Base-by-base conservation (phyloP, 495 filamentous ascomycete genomes). In the Rhizodiscina lignyota region DNA sequence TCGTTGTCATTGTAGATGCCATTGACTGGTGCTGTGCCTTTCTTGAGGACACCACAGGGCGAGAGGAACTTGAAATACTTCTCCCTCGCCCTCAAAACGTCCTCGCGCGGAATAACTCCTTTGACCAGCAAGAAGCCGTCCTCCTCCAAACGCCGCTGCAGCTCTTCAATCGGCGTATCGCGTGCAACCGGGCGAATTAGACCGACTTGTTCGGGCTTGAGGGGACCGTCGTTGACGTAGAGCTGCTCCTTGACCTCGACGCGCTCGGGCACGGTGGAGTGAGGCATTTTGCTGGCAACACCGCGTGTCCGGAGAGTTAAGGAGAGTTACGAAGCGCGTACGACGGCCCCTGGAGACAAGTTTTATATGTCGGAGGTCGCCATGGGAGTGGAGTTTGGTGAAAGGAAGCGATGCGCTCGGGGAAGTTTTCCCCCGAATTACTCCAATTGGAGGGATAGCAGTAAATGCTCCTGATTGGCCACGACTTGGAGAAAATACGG, bases 71-170 rank as follows among this genome's bases (percentile, higher is more conserved):
- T 41, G 48, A 79, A 79, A 50, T 79, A 79, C 35, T 59, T 42
- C 22, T 65, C 49, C 13, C 73, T 61, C 24, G 67, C 63, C 18
- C 59, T 54, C 11, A 74, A 55, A 8, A 78, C 70, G 34, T 72
- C 68, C 2, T 53, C 49, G 2, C 70, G 67, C 0, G 72, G 71
- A 13, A 78, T 49, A 2, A 75, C 43, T 21, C 60, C 58, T 43
- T 76, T 77, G 4, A 78, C 37, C 42, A 72, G 72, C 28, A 77
- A 56, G 44, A 75, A 75, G 13, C 71, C 69, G 41, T 75, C 69
- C 30, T 58, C 39, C n/a, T 68, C 35, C 34, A 63, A 71, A 13
- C 72, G 61, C 22, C 53, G 44, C 20, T 64, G 63, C 1, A 77
- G 52, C 12, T 61, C 58, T 20, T 65, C 60, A 8, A 55, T 31